Base-by-base conservation (phyloP, 768 basidiomycete genomes). In the Nevesoporus exiguus region DNA sequence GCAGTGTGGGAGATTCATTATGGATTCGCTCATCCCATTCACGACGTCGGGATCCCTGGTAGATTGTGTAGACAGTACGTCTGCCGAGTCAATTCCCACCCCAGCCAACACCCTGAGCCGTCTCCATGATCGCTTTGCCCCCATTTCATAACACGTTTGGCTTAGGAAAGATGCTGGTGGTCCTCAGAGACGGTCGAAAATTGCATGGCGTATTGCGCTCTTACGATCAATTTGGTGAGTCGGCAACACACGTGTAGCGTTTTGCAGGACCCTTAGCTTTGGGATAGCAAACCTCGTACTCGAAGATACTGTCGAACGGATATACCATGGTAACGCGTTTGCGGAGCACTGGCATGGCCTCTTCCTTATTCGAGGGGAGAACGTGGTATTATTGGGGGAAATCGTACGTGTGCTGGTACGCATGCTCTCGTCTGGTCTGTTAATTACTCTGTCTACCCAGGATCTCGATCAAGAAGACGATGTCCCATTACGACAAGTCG, bases 61-160 rank as follows among this genome's bases (percentile, higher is more conserved):
- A 73, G 97, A 98, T 81, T 93, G 93, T 74, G 97, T 99, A 77
- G 97, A 99, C 87, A 97, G 97, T 99, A 86, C 88, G 97, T 90
- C 81, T 82, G 74, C 80, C 77, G 62, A 73, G 66, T 71, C 72
- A 71, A 64, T 65, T 72, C 66, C n/a, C 57, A 66, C 74, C 72
- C 79, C 77, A 77, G 71, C 75, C 76, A 62, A 72, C 76, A 50
- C 62, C 65, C 75, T 71, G 75, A 75, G 71, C 75, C 59, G 67
- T 77, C 43, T 33, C 76, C 76, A 79, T 75, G 73, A 76, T 77
- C 68, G 62, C 60, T 62, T 49, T 49, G 36, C 40, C 46, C 47
- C 47, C 54, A 43, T 58, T 49, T 39, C 36, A 47, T 60, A 46
- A 59, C 68, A 58, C 61, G 57, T 14, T 61, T 40, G 61, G 52